Conservation (phyloP, 441 rosid genomes). For the Populus hybrid region DNA sequence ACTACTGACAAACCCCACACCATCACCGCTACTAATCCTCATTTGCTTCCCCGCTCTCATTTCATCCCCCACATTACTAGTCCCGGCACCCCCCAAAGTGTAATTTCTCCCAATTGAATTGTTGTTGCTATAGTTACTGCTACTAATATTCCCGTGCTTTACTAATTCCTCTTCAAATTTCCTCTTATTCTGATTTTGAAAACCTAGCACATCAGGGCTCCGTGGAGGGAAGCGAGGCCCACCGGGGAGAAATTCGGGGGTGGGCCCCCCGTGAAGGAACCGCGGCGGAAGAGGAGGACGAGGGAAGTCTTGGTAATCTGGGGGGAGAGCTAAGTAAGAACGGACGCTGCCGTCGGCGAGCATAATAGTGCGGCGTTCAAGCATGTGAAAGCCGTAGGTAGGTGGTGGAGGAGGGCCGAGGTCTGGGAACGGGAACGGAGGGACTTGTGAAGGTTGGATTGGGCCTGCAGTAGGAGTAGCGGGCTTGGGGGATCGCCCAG, state of each 20-base stretch:
- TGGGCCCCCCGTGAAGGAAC: slow-evolving; percentile 26
- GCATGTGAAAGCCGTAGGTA: slow-evolving; percentile 89
- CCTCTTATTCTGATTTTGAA: slow-evolving; percentile 36
- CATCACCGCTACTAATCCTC: slow-evolving; percentile 37
- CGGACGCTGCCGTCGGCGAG: slow-evolving; percentile 92
- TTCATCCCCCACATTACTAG: slow-evolving; percentile 43
- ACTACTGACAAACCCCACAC: background rate
- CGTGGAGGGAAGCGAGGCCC: slow-evolving; percentile 24
- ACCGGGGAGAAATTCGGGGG: slow-evolving; percentile 1
- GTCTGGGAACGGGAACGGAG: slow-evolving; percentile 50
- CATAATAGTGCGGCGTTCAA: slow-evolving; percentile 78
- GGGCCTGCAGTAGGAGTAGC: slow-evolving; percentile 6
- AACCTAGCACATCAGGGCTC: slow-evolving; percentile 38
- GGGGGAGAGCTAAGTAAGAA: slow-evolving; percentile 92
- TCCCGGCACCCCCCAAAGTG: slow-evolving; percentile 33
- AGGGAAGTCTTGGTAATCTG: slow-evolving; percentile 74
- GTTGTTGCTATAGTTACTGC: background rate
- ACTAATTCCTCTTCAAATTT: slow-evolving; percentile 40
- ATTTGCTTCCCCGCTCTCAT: slow-evolving; percentile 53
- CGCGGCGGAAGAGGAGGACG: slow-evolving; percentile 29
- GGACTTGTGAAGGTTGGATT: slow-evolving; percentile 22
- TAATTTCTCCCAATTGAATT: slow-evolving; percentile 34
- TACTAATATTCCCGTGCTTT: slow-evolving; percentile 23
- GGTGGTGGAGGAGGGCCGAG: slow-evolving; percentile 72
- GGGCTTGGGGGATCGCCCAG: slow-evolving; percentile 26